These are phyloP conservation scores for Exutisphaerella laricina DNA, from an alignment of 2,329 filamentous ascomycete species.

Conservation along the genomic window DNA sequence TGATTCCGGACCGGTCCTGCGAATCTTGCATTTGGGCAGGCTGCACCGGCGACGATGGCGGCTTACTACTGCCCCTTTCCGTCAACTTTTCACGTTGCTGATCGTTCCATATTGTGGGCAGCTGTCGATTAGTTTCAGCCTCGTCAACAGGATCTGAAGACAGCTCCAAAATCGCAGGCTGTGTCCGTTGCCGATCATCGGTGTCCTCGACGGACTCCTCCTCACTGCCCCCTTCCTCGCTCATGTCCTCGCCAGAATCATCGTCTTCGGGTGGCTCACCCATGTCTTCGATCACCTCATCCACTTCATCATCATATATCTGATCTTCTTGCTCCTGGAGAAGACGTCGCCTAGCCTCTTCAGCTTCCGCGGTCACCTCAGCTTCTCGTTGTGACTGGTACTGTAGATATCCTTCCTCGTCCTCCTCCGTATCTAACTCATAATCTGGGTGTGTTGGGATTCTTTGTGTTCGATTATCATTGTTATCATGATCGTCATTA, in stretches of 20 bases:
- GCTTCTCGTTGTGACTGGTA: background rate
- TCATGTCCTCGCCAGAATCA: conserved; percentile 9
- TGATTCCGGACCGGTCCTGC: too few species aligned
- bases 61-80: too few species aligned
- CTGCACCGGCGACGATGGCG: too few species aligned
- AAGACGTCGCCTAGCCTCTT: background rate
- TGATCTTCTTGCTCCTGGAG: conserved; percentile 5
- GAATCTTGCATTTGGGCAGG: too few species aligned
- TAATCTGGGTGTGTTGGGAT: conserved; percentile 9
- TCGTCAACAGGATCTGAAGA: background rate
- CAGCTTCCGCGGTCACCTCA: background rate
- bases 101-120: too few species aligned
- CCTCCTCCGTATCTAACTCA: conserved; percentile 21
- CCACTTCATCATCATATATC: conserved; percentile 18
- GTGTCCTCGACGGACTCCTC: conserved; percentile 6
- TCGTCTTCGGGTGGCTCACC: conserved; percentile 13
- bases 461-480: conserved; percentile 1
- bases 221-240: conserved; percentile 9
- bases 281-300: conserved; percentile 21
- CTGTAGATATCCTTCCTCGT: conserved; percentile 14
- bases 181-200: background rate
- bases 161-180: background rate
- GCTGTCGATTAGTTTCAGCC: too few species aligned
- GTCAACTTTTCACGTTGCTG: too few species aligned
- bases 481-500: conserved; percentile 8